Evolutionary conservation across 2,329 filamentous ascomycete genomes (phyloP).

Genomic region (Metarhizium anisopliae): DNA sequence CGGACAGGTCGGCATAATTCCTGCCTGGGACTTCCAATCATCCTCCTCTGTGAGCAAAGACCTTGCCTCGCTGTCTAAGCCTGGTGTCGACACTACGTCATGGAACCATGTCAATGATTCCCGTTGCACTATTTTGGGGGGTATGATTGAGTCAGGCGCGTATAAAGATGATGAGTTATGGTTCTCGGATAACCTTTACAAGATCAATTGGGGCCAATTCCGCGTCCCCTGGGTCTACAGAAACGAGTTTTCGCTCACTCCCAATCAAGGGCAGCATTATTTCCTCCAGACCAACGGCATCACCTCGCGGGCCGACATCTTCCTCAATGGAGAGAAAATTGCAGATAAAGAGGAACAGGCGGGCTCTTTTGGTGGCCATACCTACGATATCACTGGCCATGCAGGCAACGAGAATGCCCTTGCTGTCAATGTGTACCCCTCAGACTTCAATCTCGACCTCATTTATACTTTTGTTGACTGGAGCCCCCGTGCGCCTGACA

Average conservation of each 20-base stretch:
- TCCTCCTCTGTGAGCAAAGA: conserved; percentile 25
- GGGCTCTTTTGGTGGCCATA: conserved; percentile 47
- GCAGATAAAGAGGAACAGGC: conserved; percentile 38
- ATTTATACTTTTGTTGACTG: conserved; percentile 31
- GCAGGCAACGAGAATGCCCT: conserved; percentile 37
- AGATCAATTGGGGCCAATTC: conserved; percentile 38
- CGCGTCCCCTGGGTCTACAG: conserved; percentile 50
- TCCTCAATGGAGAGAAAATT: conserved; percentile 45
- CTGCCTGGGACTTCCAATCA: conserved; percentile 42
- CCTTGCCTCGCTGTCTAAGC: conserved; percentile 28
- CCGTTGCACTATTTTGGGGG: conserved; percentile 47
- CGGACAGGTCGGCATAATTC: conserved; percentile 24
- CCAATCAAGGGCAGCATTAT: conserved; percentile 30
- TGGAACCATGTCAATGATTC: conserved; percentile 41
- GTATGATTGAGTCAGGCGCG: conserved; percentile 41
- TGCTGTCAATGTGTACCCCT: conserved; percentile 45
- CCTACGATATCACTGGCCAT: conserved; percentile 43
- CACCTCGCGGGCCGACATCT: conserved; percentile 50
- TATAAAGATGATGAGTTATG: conserved; percentile 46
- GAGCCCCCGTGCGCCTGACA: conserved; percentile 42
- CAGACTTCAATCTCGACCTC: conserved; percentile 50
- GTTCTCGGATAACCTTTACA: conserved; percentile 38
- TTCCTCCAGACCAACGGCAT: conserved; percentile 50
- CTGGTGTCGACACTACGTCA: conserved; percentile 34
- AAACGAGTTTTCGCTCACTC: conserved; percentile 36